Base-by-base conservation (phyloP, 371 early-diverging fungal species). In the Mortierella sp. region DNA sequence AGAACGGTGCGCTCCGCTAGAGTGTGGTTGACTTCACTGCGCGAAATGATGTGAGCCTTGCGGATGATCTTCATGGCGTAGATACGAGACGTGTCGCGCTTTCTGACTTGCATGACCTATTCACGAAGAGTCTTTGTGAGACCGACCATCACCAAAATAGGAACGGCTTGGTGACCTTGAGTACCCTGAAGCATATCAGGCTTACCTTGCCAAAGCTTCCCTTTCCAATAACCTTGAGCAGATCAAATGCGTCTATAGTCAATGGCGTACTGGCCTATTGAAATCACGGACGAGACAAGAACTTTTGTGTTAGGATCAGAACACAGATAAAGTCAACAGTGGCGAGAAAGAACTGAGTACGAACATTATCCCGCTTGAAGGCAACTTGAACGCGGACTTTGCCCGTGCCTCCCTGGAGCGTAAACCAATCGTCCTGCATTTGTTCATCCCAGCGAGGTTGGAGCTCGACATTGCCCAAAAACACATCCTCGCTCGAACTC, bases 1-100 rank as follows among this genome's bases (percentile, higher is more conserved):
- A 96, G 80, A 17, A 96, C 94, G 27, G 91, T 93, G 70, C 95
- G 91, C 78, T 97, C 96, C 17, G 93, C 91, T 73, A 95, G 86
- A 2, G 96, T 91, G 54, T 94, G 95, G 13, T 89, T 90, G 27
- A 94, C 91, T 81, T 94, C 97, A 21, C 93, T 91, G 19, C 94
- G 88, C 39, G 94, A 93, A 43, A 97, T 94, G 62, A 98, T 95
- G 71, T 93, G 91, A n/a, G 94, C 87, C 83, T 99, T 99, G 59
- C 90, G 89, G 54, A 98, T 78, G 45, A 96, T 95, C 81, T 99
- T 99, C 93, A 99, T 94, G 50, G 99, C 99, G 79, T 98, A 97
- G 74, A 96, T 95, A 57, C 96, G 92, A 62, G 89, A 90, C 13
- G 96, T 95, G 78, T 96, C 95, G 63, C 91, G 90, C 80, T 98